Conservation (phyloP, 2,329 filamentous ascomycete species). For the Diaporthe sp. region DNA sequence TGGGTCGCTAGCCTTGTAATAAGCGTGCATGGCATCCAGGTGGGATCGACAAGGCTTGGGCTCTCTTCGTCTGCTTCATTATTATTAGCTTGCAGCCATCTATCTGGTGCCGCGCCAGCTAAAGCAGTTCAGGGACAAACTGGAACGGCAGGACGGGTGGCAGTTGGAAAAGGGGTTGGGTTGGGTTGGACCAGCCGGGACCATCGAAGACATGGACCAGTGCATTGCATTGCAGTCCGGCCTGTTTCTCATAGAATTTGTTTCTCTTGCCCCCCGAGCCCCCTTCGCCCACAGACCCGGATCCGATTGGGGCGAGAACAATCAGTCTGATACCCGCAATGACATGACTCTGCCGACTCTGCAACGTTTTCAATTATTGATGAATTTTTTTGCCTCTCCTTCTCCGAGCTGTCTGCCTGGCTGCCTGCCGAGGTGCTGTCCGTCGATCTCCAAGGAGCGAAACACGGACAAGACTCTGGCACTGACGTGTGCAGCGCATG, state of each 20-base stretch:
- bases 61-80: background rate
- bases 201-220: background rate
- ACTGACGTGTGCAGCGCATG: background rate
- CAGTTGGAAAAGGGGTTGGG: background rate
- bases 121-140: background rate
- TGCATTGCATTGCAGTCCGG: background rate
- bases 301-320: constrained; percentile 8
- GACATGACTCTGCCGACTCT: constrained; percentile 24
- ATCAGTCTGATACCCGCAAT: constrained; percentile 18
- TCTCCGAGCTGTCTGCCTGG: background rate
- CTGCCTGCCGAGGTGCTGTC: constrained; percentile 20
- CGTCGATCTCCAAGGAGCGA: background rate
- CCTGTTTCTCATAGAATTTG: background rate
- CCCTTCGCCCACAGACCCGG: background rate
- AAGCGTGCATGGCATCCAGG: constrained; percentile 8
- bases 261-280: background rate
- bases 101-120: background rate
- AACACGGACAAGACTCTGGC: constrained; percentile 17
- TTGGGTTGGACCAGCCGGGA: background rate
- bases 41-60: constrained; percentile 13
- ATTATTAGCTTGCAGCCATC: background rate
- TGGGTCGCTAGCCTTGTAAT: constrained; percentile 4
- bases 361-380: background rate
- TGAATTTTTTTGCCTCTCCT: background rate
- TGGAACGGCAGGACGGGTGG: background rate